Evolutionary conservation across 2,329 filamentous ascomycete species (phyloP).

Genomic region (Moelleriella libera): DNA sequence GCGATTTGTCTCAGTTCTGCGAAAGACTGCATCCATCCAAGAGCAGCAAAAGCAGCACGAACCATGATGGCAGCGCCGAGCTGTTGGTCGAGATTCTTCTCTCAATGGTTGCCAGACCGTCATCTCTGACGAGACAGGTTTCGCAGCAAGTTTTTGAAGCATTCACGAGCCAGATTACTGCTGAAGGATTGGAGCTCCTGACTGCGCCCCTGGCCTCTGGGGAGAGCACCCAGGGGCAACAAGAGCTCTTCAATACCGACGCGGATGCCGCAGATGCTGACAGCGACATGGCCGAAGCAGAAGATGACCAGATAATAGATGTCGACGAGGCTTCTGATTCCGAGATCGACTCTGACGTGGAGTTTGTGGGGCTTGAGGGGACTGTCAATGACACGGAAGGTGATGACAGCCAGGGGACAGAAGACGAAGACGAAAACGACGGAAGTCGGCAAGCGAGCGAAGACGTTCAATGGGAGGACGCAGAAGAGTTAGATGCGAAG

Average conservation of each 20-base stretch:
- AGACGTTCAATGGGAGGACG: slow-evolving; percentile 24
- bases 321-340: slow-evolving; percentile 5
- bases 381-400: slow-evolving; percentile 19
- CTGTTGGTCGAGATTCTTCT: slow-evolving; percentile 77
- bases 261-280: slow-evolving; percentile 44
- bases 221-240: slow-evolving; percentile 72
- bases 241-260: slow-evolving; percentile 66
- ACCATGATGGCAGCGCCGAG: slow-evolving; percentile 47
- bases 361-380: slow-evolving; percentile 30
- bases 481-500: slow-evolving; percentile 51
- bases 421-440: slow-evolving; percentile 22
- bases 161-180: slow-evolving; percentile 63
- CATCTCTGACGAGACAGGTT: slow-evolving; percentile 70
- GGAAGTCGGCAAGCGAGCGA: slow-evolving; percentile 23
- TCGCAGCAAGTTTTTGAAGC: slow-evolving; percentile 78
- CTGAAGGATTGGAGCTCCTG: slow-evolving; percentile 52
- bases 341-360: slow-evolving; percentile 30
- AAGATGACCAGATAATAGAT: slow-evolving; percentile 12
- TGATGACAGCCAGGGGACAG: background rate
- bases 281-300: slow-evolving; percentile 18
- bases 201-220: slow-evolving; percentile 60
- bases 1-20: slow-evolving; percentile 68
- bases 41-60: slow-evolving; percentile 30
- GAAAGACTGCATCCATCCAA: slow-evolving; percentile 42
- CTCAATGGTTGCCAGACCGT: slow-evolving; percentile 78